Percentiles rank a stretch among this genome's conserved stretches.
Conservation (phyloP, 257 asterid genomes). For the Solanum chaucha region DNA sequence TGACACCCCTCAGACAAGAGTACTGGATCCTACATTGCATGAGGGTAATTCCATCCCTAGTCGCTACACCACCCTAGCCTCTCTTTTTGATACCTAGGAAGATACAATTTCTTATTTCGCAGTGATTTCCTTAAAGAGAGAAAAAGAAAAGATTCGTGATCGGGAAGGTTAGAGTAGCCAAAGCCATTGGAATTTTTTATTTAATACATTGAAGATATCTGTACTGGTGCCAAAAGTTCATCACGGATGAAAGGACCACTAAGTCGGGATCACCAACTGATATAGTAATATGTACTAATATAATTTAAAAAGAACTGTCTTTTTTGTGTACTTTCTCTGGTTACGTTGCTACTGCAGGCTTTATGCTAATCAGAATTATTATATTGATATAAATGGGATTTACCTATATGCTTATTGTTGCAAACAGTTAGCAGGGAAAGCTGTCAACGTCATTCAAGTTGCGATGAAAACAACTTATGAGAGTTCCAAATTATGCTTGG, state of each 20-base stretch:
- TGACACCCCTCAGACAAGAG: too few species aligned
- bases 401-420: background rate
- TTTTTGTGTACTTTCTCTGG: background rate
- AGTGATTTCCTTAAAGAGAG: background rate
- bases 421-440: slow-evolving; percentile 68
- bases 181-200: background rate
- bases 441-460: slow-evolving; percentile 36
- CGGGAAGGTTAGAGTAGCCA: background rate
- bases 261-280: background rate
- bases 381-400: background rate
- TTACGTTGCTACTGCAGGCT: background rate
- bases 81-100: background rate
- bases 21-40: too few species aligned
- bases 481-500: slow-evolving; percentile 47
- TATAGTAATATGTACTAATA: background rate
- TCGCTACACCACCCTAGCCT: background rate
- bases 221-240: background rate
- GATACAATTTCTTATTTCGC: background rate
- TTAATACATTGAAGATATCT: background rate
- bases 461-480: slow-evolving; percentile 48
- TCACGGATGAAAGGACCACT: background rate
- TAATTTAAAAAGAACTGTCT: background rate
- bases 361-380: background rate
- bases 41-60: background rate
- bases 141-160: background rate